These are phyloP conservation scores for Pyrenopolyporus hunteri DNA, from an alignment of 495 filamentous ascomycete species.

Conservation along the genomic window DNA sequence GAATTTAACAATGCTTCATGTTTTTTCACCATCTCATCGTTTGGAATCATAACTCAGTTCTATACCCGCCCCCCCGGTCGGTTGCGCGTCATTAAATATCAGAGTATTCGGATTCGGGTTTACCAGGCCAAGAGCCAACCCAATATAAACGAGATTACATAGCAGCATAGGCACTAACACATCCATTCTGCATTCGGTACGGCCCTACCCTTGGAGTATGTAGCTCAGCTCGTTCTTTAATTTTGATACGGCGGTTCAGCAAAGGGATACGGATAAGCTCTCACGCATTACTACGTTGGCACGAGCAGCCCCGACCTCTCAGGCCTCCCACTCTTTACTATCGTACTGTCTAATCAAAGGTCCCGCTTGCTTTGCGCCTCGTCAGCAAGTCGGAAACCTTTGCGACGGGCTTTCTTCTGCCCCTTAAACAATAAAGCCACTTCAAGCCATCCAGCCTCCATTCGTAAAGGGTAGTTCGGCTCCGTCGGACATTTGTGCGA, in stretches of 20 bases:
- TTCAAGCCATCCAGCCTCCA: slow-evolving; percentile 3
- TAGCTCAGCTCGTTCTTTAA: background rate
- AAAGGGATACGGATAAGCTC: slow-evolving; percentile 12
- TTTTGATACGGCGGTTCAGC: slow-evolving; percentile 7
- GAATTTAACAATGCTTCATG: no score
- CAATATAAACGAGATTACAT: background rate
- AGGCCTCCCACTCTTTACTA: slow-evolving; percentile 1
- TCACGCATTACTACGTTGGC: no score
- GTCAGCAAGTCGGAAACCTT: slow-evolving; percentile 12
- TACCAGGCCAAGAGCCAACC: background rate
- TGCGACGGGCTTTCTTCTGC: slow-evolving; percentile 1
- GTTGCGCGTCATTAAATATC: background rate
- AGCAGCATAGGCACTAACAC: no score
- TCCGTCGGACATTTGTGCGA: slow-evolving; percentile 34
- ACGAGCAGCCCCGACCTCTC: background rate
- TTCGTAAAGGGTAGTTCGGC: slow-evolving; percentile 25
- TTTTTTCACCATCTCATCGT: no score
- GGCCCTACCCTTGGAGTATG: background rate
- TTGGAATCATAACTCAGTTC: no score
- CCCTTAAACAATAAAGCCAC: background rate
- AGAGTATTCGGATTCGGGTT: background rate
- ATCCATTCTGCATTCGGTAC: background rate
- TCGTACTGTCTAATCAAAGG: slow-evolving; percentile 18
- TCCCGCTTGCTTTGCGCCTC: slow-evolving; percentile 8
- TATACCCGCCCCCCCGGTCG: no score